Base-by-base conservation (phyloP, 257 asterid species). In the Fraxinus anomala region DNA sequence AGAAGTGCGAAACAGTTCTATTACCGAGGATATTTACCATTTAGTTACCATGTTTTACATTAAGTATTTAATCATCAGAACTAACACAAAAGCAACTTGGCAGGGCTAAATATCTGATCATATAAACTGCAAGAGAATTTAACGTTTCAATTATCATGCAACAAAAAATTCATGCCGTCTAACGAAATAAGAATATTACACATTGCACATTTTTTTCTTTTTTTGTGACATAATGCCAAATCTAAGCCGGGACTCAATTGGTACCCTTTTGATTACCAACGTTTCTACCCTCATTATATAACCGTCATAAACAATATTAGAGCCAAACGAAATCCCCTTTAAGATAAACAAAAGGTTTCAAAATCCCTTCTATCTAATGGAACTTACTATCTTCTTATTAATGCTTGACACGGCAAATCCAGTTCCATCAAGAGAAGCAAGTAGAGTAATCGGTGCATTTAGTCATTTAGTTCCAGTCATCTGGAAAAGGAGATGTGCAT, bases 391-490 rank as follows among this genome's bases (percentile, higher is more conserved):
- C 44, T 49, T 11, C 49, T 1, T 40, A 40, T 1, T 10, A 69
- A 69, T 17, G 47, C 68, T 39, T 24, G 19, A 40, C 47, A 28
- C 47, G 19, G 33, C 31, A 49, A 42, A 11, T 66, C 31, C 17
- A 30, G n/a, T 30, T 49, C 8, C 17, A 49, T 8, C 68, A 51
- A 49, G 68, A 47, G 36, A 51, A 47, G 76, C 49, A 49, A 23
- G 76, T 73, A 7, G 30, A 14, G 1, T 1, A 28, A 16, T 28
- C 17, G 11, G 65, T 26, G 39, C 37, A 39, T 30, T 66, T 47
- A 30, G 34, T 54, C 19, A 31, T 14, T 40, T 42, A 40, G 75
- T 54, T 79, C 59, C 61, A 79, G 67, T 26, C 33, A 37, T 65
- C 73, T 33, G 39, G 65, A 9, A 73, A 73, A 37, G 14, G 24